Evolutionary conservation across 495 filamentous ascomycete genomes (phyloP).

Genomic region (Rhizodiscina lignyota): DNA sequence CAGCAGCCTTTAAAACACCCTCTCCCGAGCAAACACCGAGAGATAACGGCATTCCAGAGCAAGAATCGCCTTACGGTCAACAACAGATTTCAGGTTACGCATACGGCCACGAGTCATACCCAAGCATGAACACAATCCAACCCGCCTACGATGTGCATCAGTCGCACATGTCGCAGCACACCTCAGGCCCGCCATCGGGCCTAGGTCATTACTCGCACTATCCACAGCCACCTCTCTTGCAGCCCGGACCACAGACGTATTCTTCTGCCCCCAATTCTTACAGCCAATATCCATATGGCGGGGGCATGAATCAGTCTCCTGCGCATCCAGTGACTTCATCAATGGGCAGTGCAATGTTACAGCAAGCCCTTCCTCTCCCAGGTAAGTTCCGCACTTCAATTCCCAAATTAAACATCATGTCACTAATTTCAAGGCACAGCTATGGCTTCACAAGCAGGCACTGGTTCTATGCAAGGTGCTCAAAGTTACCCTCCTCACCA

Average conservation of each 20-base stretch:
- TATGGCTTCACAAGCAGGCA: slow-evolving; percentile 13
- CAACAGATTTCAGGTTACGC: slow-evolving; percentile 12
- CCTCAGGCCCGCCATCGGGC: slow-evolving; percentile 62
- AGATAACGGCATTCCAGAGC: slow-evolving; percentile 17
- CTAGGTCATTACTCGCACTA: slow-evolving; percentile 56
- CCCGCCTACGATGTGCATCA: slow-evolving; percentile 74
- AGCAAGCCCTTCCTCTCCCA: slow-evolving; percentile 14
- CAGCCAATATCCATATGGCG: slow-evolving; percentile 55
- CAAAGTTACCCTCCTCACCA: slow-evolving; percentile 31
- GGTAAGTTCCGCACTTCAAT: slow-evolving; percentile 18
- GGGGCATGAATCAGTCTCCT: slow-evolving; percentile 50
- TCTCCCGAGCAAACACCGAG: slow-evolving; percentile 27
- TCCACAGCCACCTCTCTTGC: slow-evolving; percentile 64
- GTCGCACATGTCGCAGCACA: slow-evolving; percentile 68
- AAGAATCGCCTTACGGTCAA: slow-evolving; percentile 15
- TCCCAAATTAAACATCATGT: too few relatives aligned
- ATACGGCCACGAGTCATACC: slow-evolving; percentile 23
- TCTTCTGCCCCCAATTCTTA: slow-evolving; percentile 44
- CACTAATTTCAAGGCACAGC: slow-evolving; percentile 11
- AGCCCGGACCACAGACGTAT: slow-evolving; percentile 60
- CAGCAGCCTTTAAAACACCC: slow-evolving; percentile 23
- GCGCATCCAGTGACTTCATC: slow-evolving; percentile 52
- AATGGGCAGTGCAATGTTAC: slow-evolving; percentile 32
- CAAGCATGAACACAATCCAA: slow-evolving; percentile 72
- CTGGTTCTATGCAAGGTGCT: slow-evolving; percentile 6